A percentile compares a stretch with the other conserved stretches of the same genome.
Conservation (phyloP, 2,329 filamentous ascomycete species). For the Chaetothyriales sp. region DNA sequence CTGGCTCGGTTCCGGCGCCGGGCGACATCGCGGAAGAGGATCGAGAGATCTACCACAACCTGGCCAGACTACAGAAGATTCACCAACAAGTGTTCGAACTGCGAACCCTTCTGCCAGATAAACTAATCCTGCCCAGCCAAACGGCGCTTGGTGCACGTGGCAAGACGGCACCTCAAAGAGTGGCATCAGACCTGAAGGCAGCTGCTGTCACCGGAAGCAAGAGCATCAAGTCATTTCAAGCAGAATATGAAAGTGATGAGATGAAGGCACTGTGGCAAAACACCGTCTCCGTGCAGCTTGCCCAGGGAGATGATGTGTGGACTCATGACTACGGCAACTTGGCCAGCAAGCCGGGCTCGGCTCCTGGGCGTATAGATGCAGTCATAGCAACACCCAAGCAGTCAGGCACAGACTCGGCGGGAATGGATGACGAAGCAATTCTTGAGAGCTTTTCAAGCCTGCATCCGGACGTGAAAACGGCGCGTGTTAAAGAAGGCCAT, state of each 20-base stretch:
- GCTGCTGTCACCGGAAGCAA: conserved; percentile 23
- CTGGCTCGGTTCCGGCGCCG: not conserved
- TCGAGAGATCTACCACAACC: conserved; percentile 11
- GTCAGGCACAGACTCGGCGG: not conserved
- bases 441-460: conserved; percentile 8
- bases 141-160: conserved; percentile 24
- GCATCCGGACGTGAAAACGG: conserved; percentile 8
- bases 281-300: conserved; percentile 22
- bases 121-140: conserved; percentile 26
- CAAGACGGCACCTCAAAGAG: conserved; percentile 21
- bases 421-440: conserved; percentile 1
- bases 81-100: conserved; percentile 22
- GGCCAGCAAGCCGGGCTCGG: conserved; percentile 20
- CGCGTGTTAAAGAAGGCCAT: conserved; percentile 4
- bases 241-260: conserved; percentile 27
- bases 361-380: not conserved
- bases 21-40: conserved; percentile 1
- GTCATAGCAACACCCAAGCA: not conserved
- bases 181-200: conserved; percentile 23
- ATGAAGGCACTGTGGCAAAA: conserved; percentile 26
- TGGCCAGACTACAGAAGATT: conserved; percentile 16
- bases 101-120: conserved; percentile 26
- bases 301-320: conserved; percentile 28
- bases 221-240: conserved; percentile 26
- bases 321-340: conserved; percentile 26